Evolutionary conservation across 106 monocot species (phyloP).

Genomic region (Posidonia australis): DNA sequence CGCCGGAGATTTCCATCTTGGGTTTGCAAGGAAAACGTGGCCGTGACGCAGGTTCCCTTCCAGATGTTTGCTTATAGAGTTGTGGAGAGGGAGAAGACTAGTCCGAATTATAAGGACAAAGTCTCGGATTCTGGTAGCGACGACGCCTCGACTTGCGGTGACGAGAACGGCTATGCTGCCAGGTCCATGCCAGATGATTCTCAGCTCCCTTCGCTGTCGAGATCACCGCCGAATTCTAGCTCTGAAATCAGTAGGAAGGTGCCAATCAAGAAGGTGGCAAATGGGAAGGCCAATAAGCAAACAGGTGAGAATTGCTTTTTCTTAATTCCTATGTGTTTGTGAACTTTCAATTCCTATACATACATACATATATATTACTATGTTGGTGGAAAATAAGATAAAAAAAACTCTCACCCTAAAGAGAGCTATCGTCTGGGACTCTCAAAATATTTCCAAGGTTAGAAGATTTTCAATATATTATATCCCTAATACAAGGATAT

Average conservation of each 20-base stretch:
- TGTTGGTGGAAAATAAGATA: no score
- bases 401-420: no score
- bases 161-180: not conserved
- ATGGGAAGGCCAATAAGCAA: no score
- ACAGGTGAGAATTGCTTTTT: no score
- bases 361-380: no score
- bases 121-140: conserved; percentile 57
- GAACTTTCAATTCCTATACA: no score
- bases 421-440: no score
- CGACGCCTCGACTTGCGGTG: conserved; percentile 30
- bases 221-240: conserved; percentile 1
- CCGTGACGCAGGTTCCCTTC: conserved; percentile 49
- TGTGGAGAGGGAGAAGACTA: conserved; percentile 51
- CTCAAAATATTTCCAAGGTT: no score
- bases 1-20: conserved; percentile 33
- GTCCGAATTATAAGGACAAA: conserved; percentile 32
- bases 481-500: no score
- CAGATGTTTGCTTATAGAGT: conserved; percentile 70
- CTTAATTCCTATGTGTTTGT: no score
- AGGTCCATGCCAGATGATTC: no score
- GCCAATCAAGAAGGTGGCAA: conserved; percentile 3
- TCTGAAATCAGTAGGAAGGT: not conserved
- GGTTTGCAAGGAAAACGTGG: conserved; percentile 19
- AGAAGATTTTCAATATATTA: no score
- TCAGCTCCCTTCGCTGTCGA: conserved; percentile 7